Base-by-base conservation (phyloP, 73 alveolate genomes). In the Blepharisma stoltei region DNA sequence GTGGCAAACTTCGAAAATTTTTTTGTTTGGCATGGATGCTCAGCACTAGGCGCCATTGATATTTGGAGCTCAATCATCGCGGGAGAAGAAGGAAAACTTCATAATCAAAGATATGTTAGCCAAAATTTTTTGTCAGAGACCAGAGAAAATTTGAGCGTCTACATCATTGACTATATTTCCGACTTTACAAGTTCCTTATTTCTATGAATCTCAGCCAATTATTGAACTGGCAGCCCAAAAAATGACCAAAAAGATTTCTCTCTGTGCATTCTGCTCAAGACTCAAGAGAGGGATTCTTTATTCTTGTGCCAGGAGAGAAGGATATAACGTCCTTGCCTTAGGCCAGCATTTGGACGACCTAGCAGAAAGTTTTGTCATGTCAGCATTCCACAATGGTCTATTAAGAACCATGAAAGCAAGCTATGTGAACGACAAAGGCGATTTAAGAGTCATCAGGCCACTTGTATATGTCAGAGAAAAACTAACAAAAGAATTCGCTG, bases 281-380 rank as follows among this genome's bases (percentile, higher is more conserved):
- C 93, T 96, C 98, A 96, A 95, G 89, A 85, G 99, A 82, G 99
- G 99, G 20, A 93, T 96, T 89, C 87, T 96, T 75, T 88, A 89
- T 69, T 84, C 86, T 55, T 93, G 97, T 73, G 94, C 95, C 43
- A 88, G 97, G 81, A 77, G 96, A 78, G 98, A 92, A 86, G 92
- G 94, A 52, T 95, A 88, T 78, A 93, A 93, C 73, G 96, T 92
- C 43, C 88, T 95, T 9, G 99, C 99, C 0, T 83, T 91, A 87
- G 98, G 97, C 7, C 96, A 95, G 91, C 99, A 96, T 81, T 83
- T 95, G 70, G 99, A 96, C 78, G 99, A 96, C 86, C 77, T 96
- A 6, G 99, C 99, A n/a, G 99, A 96, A 86, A 87, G 97, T 69
- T 96, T 96, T 81, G 87, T 96, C 43, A 96, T 96, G 99, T 89